These are phyloP conservation scores for Terana coerulea DNA, from an alignment of 768 basidiomycete genomes.

Conservation along the genomic window DNA sequence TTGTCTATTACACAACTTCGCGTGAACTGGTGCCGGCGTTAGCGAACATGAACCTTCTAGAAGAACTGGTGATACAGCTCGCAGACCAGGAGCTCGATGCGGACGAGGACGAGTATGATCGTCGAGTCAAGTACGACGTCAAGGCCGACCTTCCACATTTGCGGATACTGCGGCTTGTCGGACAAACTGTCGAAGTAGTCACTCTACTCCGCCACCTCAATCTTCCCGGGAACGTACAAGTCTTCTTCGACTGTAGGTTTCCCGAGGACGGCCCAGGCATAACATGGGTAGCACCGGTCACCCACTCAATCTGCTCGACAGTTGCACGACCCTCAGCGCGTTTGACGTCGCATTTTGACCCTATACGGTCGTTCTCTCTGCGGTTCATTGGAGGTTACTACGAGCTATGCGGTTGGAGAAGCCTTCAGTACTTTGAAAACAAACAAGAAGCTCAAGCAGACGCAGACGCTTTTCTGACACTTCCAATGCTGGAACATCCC, in stretches of 20 bases:
- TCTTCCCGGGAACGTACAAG: not conserved
- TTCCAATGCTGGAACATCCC: not conserved
- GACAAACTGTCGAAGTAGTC: not conserved
- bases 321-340: not conserved
- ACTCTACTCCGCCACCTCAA: not conserved
- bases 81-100: too few relatives aligned
- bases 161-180: not conserved
- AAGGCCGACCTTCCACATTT: not conserved
- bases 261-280: not conserved
- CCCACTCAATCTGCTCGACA: not conserved
- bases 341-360: not conserved
- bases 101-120: too few relatives aligned
- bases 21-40: too few relatives aligned
- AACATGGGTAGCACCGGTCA: not conserved
- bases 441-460: not conserved
- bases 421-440: not conserved
- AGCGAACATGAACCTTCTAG: too few relatives aligned
- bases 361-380: not conserved
- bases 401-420: not conserved
- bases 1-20: too few relatives aligned
- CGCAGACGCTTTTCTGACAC: not conserved
- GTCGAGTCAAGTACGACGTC: too few relatives aligned
- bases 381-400: not conserved
- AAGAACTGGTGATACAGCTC: too few relatives aligned
- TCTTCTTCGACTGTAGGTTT: not conserved